Evolutionary conservation across 192 early-diverging fungal genomes (phyloP), one percentile per base, ranked within the genome.

Genomic region (Mortierella alpina): DNA sequence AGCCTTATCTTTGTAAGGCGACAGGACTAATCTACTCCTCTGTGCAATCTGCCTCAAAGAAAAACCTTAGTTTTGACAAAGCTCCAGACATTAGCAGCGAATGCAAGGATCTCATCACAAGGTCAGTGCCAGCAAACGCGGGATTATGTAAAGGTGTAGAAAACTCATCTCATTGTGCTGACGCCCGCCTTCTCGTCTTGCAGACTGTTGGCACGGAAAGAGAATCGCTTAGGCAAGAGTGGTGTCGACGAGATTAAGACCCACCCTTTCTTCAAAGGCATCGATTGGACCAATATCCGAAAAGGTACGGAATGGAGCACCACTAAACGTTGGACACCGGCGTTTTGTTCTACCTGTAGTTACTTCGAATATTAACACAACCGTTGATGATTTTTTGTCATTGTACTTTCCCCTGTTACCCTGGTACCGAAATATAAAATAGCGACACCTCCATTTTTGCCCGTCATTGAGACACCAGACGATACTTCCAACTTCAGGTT

Each of bases 401-500:
- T 0, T 9, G n/a, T 56, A n/a, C n/a, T n/a, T n/a, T n/a, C n/a
- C n/a, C n/a, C n/a, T n/a, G n/a, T n/a, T n/a, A n/a, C n/a, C n/a
- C n/a, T n/a, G n/a, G n/a, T n/a, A n/a, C n/a, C n/a, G n/a, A n/a
- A n/a, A n/a, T n/a, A n/a, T n/a, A n/a, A n/a, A n/a, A n/a, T n/a
- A 79, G 75, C 76, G 14, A 89, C 76, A 17, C 93, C 96, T 15
- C 96, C 96, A 14, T 98, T 96, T 86, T 77, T 96, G 5, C 96
- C 96, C 23, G 85, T 92, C n/a, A 87, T 96, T n/a, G 89, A 86
- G 66, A 89, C 95, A 17, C 91, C 93, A 20, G 93, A 95, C 42
- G 96, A 98, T 72, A 98, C 95, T 0, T 91, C 92, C 47, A 95
- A 96, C 75, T 98, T 98, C 86, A 89, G 92, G 62, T 90, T 92